Conservation (phyloP, 441 rosid genomes). For the Populus tomentosa region DNA sequence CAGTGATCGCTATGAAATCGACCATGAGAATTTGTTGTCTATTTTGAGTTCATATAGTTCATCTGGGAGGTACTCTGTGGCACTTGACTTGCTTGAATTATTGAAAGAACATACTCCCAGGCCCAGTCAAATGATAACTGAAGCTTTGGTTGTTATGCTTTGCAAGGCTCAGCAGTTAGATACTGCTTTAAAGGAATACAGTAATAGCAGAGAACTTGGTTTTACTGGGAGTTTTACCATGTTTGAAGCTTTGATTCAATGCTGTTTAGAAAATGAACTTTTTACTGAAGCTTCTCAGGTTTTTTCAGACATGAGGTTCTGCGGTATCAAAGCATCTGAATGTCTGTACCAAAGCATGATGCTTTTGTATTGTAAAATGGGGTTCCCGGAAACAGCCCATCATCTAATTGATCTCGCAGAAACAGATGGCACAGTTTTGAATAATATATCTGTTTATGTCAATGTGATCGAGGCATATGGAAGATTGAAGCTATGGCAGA, state of each 20-base stretch:
- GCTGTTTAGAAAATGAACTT: constrained; percentile 59
- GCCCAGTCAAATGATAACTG: constrained; percentile 49
- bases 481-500: constrained; percentile 69
- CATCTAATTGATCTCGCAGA: constrained; percentile 56
- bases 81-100: constrained; percentile 75
- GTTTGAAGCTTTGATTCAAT: constrained; percentile 68
- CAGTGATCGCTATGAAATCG: constrained; percentile 45
- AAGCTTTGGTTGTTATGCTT: constrained; percentile 62
- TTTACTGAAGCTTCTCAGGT: constrained; percentile 80
- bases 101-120: constrained; percentile 52
- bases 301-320: constrained; percentile 76
- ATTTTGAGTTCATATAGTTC: constrained; percentile 72
- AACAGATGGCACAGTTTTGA: constrained; percentile 44
- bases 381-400: constrained; percentile 87
- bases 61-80: constrained; percentile 73
- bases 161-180: constrained; percentile 64
- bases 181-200: constrained; percentile 69
- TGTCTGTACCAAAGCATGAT: constrained; percentile 53
- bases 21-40: constrained; percentile 52
- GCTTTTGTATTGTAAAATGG: constrained; percentile 59
- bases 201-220: constrained; percentile 38
- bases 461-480: constrained; percentile 76
- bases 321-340: constrained; percentile 55
- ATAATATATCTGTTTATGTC: constrained; percentile 41
- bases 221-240: constrained; percentile 44